Conservation (phyloP, 352 stramenopile species). For the Globisporangium nagaii region DNA sequence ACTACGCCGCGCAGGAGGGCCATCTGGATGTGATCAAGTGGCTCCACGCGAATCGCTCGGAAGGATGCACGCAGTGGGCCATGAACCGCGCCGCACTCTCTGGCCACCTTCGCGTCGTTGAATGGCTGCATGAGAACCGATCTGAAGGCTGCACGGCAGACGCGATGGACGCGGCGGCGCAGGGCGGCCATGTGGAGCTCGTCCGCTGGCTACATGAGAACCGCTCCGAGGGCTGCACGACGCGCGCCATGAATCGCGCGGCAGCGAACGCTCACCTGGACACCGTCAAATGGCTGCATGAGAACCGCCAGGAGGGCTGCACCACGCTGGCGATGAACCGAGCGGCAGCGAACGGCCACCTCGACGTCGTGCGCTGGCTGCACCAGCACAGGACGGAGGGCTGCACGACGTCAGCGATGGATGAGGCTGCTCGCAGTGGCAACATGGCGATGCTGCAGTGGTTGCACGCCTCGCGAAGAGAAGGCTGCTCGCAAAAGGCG, state of each 20-base stretch:
- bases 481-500: conserved; percentile 3
- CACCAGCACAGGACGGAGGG: not conserved
- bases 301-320: conserved; percentile 2
- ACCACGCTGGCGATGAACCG: conserved; percentile 2
- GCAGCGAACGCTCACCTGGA: not conserved
- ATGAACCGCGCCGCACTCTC: conserved; percentile 2
- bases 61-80: conserved; percentile 7
- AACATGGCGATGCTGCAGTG: conserved; percentile 3
- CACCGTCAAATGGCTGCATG: conserved; percentile 2
- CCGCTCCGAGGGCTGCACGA: not conserved
- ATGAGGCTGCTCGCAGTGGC: conserved; percentile 1
- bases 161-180: not conserved
- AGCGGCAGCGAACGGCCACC: conserved; percentile 2
- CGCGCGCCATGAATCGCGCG: not conserved
- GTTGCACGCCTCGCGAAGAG: conserved; percentile 1
- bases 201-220: not conserved
- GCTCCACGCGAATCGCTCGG: conserved; percentile 1
- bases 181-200: not conserved
- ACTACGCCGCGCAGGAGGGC: not conserved
- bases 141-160: not conserved
- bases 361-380: conserved; percentile 2
- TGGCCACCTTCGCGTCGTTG: conserved; percentile 1
- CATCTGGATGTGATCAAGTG: not conserved
- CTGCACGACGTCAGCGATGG: conserved; percentile 3
- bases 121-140: conserved; percentile 7